Conservation (phyloP, 768 basidiomycete species). For the Suillus decipiens region DNA sequence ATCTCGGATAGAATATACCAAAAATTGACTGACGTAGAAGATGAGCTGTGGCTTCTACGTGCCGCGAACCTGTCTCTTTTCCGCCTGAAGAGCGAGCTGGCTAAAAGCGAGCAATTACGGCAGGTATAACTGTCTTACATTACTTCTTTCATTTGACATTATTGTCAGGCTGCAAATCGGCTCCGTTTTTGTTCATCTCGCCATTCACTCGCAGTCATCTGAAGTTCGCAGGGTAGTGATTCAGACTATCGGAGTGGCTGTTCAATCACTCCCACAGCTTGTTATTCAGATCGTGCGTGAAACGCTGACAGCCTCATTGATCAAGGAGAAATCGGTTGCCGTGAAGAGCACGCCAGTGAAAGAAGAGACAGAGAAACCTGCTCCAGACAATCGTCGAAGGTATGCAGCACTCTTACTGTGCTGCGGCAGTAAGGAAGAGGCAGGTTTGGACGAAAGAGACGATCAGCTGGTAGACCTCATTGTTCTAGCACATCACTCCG, state of each 20-base stretch:
- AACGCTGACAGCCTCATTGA: slow-evolving; percentile 51
- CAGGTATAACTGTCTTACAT: slow-evolving; percentile 22
- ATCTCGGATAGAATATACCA: slow-evolving; percentile 87
- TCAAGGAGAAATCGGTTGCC: slow-evolving; percentile 37
- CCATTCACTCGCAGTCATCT: slow-evolving; percentile 56
- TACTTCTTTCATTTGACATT: slow-evolving; percentile 7
- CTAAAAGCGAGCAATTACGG: slow-evolving; percentile 58
- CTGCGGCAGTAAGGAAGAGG: slow-evolving; percentile 37
- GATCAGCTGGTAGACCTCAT: slow-evolving; percentile 53
- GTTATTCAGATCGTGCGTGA: slow-evolving; percentile 58
- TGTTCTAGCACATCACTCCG: slow-evolving; percentile 74
- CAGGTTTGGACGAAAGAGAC: slow-evolving; percentile 44
- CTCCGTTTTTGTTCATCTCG: slow-evolving; percentile 66
- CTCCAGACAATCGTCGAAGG: slow-evolving; percentile 51
- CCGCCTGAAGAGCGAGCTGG: slow-evolving; percentile 50
- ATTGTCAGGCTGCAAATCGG: slow-evolving; percentile 59
- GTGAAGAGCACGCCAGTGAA: slow-evolving; percentile 21
- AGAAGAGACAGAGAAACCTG: slow-evolving; percentile 42
- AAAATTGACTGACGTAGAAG: slow-evolving; percentile 59
- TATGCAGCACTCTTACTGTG: slow-evolving; percentile 56
- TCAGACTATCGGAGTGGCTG: slow-evolving; percentile 41
- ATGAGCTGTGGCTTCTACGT: slow-evolving; percentile 77
- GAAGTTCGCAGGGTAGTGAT: slow-evolving; percentile 53
- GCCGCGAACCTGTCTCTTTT: slow-evolving; percentile 54
- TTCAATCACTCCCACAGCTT: slow-evolving; percentile 45